Evolutionary conservation across 371 early-diverging fungal genomes (phyloP).

Genomic region (Blastocladiella emersonii): DNA sequence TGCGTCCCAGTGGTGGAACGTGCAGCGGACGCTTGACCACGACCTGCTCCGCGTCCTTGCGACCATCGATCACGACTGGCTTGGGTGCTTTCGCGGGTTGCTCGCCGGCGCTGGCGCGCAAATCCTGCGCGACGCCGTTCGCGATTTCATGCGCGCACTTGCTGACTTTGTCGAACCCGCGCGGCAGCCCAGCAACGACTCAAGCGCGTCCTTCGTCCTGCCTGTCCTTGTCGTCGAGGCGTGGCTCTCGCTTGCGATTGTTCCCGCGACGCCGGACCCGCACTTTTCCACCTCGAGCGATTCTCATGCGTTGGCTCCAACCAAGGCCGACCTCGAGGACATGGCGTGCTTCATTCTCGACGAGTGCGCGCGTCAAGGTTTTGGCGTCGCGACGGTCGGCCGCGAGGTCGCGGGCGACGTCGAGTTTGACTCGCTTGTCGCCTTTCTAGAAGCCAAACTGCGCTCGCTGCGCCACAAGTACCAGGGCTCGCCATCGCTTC

Average conservation of each 20-base stretch:
- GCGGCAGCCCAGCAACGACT: neutral
- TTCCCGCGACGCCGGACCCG: too few species aligned
- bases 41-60: conserved; percentile 42
- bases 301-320: neutral
- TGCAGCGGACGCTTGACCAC: conserved; percentile 46
- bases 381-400: neutral
- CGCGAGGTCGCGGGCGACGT: too few species aligned
- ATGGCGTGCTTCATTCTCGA: conserved; percentile 7
- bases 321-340: conserved; percentile 28
- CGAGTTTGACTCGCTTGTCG: too few species aligned
- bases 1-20: conserved; percentile 64
- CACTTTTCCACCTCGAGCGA: too few species aligned
- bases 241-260: conserved; percentile 1
- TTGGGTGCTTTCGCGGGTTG: conserved; percentile 50
- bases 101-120: conserved; percentile 18
- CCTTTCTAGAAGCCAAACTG: too few species aligned
- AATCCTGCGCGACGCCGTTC: neutral
- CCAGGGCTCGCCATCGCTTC: too few species aligned
- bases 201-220: neutral
- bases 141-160: neutral
- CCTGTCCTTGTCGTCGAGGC: neutral
- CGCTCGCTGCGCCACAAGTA: too few species aligned
- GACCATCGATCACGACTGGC: conserved; percentile 56
- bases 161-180: neutral
- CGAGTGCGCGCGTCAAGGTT: neutral